A percentile compares a stretch with the other conserved stretches of the same genome.
phyloP scores from a whole-genome alignment of 2,329 filamentous ascomycete genomes.

The Hymenoscyphus infarciens region DNA sequence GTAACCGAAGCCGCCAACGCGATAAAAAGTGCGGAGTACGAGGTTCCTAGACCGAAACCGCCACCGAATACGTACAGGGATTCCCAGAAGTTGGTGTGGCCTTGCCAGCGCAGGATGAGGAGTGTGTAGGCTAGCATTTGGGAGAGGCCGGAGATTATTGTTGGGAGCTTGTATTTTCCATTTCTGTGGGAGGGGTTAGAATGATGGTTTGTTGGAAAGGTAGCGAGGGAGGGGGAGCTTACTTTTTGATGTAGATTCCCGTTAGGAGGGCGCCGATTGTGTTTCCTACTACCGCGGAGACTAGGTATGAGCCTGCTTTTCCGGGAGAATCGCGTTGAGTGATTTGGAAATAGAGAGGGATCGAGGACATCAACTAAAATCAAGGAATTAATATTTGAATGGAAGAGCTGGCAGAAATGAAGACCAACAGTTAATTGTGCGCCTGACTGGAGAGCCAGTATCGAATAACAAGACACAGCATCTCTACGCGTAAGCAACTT shows the following conservation, averaged over 20 bases:
- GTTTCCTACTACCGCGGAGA: slow-evolving; percentile 65
- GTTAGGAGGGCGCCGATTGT: slow-evolving; percentile 58
- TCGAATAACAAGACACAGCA: slow-evolving; percentile 49
- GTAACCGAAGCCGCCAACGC: slow-evolving; percentile 45
- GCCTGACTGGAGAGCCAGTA: slow-evolving; percentile 49
- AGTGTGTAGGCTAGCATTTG: slow-evolving; percentile 49
- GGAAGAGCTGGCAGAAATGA: neutral
- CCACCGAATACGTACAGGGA: slow-evolving; percentile 56
- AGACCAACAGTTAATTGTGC: slow-evolving; percentile 49
- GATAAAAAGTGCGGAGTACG: slow-evolving; percentile 45
- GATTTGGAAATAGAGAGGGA: slow-evolving; percentile 68
- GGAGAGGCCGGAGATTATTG: slow-evolving; percentile 47
- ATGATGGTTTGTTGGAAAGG: no score
- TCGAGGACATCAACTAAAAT: slow-evolving; percentile 53
- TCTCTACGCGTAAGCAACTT: slow-evolving; percentile 49
- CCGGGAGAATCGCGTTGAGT: slow-evolving; percentile 55
- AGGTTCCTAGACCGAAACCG: slow-evolving; percentile 47
- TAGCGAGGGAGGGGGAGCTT: neutral
- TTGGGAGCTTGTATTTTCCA: slow-evolving; percentile 54
- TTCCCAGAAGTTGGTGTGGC: slow-evolving; percentile 51
- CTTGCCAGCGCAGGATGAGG: slow-evolving; percentile 55
- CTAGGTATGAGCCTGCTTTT: slow-evolving; percentile 54
- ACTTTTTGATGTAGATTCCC: slow-evolving; percentile 41
- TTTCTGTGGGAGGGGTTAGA: slow-evolving; percentile 36
- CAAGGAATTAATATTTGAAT: neutral